Evolutionary conservation across 768 basidiomycete genomes (phyloP), one percentile per base, ranked within the genome.

Genomic region (Sarcomyxa edulis): DNA sequence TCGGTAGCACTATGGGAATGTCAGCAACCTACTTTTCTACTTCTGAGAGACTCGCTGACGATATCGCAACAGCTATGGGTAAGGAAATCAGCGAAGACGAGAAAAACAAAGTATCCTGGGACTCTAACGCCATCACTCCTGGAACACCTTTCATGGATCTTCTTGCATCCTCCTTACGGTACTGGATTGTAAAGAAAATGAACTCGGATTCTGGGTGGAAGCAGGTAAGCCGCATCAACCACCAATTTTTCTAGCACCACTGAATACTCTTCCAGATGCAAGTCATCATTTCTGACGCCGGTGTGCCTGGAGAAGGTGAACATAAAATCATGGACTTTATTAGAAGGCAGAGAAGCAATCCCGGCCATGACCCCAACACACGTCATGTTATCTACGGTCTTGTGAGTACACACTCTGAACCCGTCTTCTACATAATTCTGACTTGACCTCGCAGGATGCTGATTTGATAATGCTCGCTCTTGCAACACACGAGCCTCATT

Each of bases 271-370:
- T 27, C 10, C 39, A 94, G 93, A 73, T 99, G 27, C 81, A 98
- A 72, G 86, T 99, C 36, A 81, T 98, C 48, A 90, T 99, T 39
- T 99, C 96, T 5, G 96, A 99, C 49, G 90, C 96, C 2, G 81
- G 86, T 39, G 96, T 98, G 9, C 95, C 96, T 1, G 96, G 96
- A 49, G 96, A 99, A 62, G 96, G 96, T 56, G 96, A 99, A 58
- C 96, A 99, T 62, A 99, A 99, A 68, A 97, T 99, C 47, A 97
- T 99, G 93, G 96, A 98, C 58, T 98, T 77, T 58, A 95, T 99
- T 47, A 73, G 96, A 39, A 74, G 94, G 23, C 94, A 96, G 52
- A 76, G 96, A 36, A 70, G 74, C 35, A 88, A 94, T 53, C 75
- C 76, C 16, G 85, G 81, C n/a, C 84, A 98, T 62, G 84, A 99